A percentile compares a stretch with the other conserved stretches of the same genome.
Evolutionary conservation across 2,329 filamentous ascomycete genomes (phyloP).

Genomic region (Cladosporium sp.): DNA sequence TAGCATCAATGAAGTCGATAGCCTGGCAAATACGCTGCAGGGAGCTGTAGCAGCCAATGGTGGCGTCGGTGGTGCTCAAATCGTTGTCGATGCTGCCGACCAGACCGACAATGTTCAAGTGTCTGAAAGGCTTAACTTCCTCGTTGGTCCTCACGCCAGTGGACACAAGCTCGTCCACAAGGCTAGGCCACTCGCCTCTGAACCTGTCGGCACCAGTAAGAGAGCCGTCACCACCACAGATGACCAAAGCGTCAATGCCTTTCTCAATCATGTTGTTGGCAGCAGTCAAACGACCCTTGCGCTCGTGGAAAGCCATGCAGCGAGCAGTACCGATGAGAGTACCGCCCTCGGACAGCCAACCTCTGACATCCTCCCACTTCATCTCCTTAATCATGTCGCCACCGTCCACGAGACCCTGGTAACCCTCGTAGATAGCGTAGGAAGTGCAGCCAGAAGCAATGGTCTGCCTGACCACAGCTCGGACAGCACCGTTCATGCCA

Average conservation of each 20-base stretch:
- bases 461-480: constrained; percentile 87
- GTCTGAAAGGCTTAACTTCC: constrained; percentile 73
- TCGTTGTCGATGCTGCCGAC: constrained; percentile 99
- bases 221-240: constrained; percentile 95
- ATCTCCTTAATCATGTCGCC: constrained; percentile 85
- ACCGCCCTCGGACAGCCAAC: constrained; percentile 89
- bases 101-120: constrained; percentile 93
- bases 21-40: constrained; percentile 91
- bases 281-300: constrained; percentile 76
- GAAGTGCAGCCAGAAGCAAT: constrained; percentile 67
- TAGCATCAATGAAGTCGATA: constrained; percentile 95
- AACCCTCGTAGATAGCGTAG: constrained; percentile 75
- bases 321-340: constrained; percentile 94
- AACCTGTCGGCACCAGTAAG: constrained; percentile 95
- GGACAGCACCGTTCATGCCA: constrained; percentile 90
- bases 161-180: constrained; percentile 80
- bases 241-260: constrained; percentile 93
- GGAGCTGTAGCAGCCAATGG: constrained; percentile 94
- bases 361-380: constrained; percentile 90
- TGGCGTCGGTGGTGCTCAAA: constrained; percentile 93
- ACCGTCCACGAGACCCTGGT: constrained; percentile 89
- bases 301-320: constrained; percentile 89
- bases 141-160: constrained; percentile 68
- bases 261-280: constrained; percentile 93
- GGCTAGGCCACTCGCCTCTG: constrained; percentile 84